Percentiles rank a stretch among this genome's conserved stretches.
phyloP scores from a whole-genome alignment of 2,329 filamentous ascomycete genomes.

The Colletotrichum noveboracense region DNA sequence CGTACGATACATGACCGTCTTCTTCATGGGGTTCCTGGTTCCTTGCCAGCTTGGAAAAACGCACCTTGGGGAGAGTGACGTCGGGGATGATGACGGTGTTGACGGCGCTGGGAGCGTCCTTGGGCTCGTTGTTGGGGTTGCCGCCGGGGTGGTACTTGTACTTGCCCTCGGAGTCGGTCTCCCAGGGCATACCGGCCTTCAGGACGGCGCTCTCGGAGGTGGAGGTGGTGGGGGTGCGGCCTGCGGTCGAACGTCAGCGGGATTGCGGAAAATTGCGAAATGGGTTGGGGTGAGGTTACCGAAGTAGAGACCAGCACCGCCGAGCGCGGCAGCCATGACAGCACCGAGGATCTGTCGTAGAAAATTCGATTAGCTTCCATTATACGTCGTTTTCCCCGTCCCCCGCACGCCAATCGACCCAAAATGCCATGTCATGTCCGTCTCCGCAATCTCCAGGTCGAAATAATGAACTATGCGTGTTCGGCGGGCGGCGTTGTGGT shows the following conservation, averaged over 20 bases:
- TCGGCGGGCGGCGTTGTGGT: background rate
- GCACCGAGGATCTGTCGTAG: constrained; percentile 79
- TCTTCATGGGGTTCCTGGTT: rapidly evolving
- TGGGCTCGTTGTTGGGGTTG: constrained; percentile 75
- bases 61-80: constrained; percentile 88
- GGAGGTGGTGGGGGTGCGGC: constrained; percentile 82
- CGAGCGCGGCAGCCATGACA: constrained; percentile 89
- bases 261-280: constrained; percentile 23
- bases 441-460: background rate
- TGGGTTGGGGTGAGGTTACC: constrained; percentile 51
- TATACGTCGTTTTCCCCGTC: background rate
- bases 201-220: constrained; percentile 84
- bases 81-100: constrained; percentile 95
- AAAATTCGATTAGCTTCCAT: constrained; percentile 10
- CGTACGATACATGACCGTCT: rapidly evolving
- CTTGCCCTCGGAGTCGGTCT: constrained; percentile 67
- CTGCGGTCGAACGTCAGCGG: constrained; percentile 44
- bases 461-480: background rate
- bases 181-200: constrained; percentile 88
- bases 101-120: constrained; percentile 92
- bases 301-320: constrained; percentile 89
- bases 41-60: constrained; percentile 26
- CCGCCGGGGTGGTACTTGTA: constrained; percentile 86
- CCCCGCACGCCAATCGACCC: background rate
- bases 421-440: background rate